Evolutionary conservation across 1,139 yeast species (phyloP).

Genomic region (Yamadazyma epiphylla): DNA sequence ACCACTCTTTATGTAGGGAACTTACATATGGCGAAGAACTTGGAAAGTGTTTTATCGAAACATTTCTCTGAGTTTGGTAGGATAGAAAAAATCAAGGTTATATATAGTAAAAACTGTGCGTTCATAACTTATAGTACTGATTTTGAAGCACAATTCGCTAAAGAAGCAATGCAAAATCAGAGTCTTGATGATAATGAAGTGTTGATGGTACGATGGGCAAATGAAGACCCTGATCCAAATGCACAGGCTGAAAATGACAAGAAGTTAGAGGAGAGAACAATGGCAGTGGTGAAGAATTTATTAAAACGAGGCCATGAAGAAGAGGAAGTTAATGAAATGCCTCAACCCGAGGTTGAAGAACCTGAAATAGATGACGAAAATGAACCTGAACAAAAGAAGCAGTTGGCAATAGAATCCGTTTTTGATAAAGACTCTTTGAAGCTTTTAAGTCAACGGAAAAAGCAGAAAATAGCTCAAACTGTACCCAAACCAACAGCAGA

Average conservation of each 20-base stretch:
- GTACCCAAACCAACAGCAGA: too few species aligned
- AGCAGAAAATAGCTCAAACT: too few species aligned
- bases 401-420: background rate
- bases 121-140: slow-evolving; percentile 72
- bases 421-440: slow-evolving; percentile 7
- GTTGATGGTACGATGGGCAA: slow-evolving; percentile 81
- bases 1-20: slow-evolving; percentile 79
- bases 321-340: slow-evolving; percentile 3
- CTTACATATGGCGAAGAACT: slow-evolving; percentile 30
- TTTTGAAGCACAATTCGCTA: slow-evolving; percentile 84
- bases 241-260: slow-evolving; percentile 53
- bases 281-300: slow-evolving; percentile 29
- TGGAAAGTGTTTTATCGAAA: slow-evolving; percentile 31
- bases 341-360: slow-evolving; percentile 8
- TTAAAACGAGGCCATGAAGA: slow-evolving; percentile 14
- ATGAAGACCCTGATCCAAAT: slow-evolving; percentile 77
- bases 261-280: slow-evolving; percentile 30
- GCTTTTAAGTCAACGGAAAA: slow-evolving; percentile 8
- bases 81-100: slow-evolving; percentile 63
- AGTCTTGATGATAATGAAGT: slow-evolving; percentile 62
- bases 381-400: slow-evolving; percentile 1
- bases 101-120: slow-evolving; percentile 66
- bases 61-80: slow-evolving; percentile 76
- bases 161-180: slow-evolving; percentile 89
- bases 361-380: slow-evolving; percentile 4